Evolutionary conservation across 768 basidiomycete species (phyloP).

Genomic region (Kondoa subrosea): DNA sequence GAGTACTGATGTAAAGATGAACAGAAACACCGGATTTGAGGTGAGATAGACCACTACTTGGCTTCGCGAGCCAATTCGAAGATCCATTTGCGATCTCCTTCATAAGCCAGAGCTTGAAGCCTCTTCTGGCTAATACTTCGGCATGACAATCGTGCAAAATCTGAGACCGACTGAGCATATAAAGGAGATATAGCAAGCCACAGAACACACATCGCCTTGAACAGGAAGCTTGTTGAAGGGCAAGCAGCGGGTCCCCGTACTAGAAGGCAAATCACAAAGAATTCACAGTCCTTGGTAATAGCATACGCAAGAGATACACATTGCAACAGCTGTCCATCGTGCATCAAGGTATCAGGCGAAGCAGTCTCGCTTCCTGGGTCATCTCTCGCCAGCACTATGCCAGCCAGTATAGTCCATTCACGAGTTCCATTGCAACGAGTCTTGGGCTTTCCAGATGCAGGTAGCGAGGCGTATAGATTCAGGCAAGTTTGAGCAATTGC

Average conservation of each 20-base stretch:
- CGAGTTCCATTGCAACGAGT: conserved; percentile 28
- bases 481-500: conserved; percentile 25
- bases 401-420: conserved; percentile 34
- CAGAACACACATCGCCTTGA: conserved; percentile 45
- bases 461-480: conserved; percentile 25
- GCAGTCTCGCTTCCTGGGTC: conserved; percentile 31
- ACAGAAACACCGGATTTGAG: conserved; percentile 41
- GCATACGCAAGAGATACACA: neutral
- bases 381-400: conserved; percentile 24
- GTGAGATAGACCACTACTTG: conserved; percentile 34
- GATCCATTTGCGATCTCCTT: conserved; percentile 41
- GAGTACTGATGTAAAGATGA: conserved; percentile 59
- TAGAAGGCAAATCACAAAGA: conserved; percentile 17
- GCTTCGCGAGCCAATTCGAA: conserved; percentile 24
- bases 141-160: conserved; percentile 72
- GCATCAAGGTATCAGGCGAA: conserved; percentile 38
- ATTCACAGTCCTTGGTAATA: neutral
- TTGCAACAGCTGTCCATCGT: conserved; percentile 12
- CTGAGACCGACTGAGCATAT: neutral
- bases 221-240: conserved; percentile 46
- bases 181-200: neutral
- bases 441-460: conserved; percentile 29
- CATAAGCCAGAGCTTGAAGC: conserved; percentile 59
- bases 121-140: conserved; percentile 72
- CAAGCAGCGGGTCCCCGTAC: conserved; percentile 70